Percentiles rank a stretch among this genome's conserved stretches.
These are phyloP conservation scores for Spathaspora sp. DNA, from an alignment of 805 yeast genomes.

Conservation along the genomic window DNA sequence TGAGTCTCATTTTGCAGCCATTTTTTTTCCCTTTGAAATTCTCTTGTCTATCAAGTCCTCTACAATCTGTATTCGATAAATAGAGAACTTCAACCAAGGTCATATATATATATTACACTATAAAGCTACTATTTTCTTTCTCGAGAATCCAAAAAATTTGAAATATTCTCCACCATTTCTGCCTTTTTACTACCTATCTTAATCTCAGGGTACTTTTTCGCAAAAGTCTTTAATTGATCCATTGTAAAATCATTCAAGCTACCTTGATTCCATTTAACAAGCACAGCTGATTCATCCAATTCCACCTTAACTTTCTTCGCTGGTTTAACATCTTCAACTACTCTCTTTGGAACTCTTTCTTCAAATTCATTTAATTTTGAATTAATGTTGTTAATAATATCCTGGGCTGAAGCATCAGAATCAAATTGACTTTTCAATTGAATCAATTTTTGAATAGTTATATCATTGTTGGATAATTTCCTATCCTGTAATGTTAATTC, in stretches of 20 bases:
- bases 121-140: background rate
- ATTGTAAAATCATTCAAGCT: conserved; percentile 34
- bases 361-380: conserved; percentile 9
- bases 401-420: conserved; percentile 5
- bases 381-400: conserved; percentile 10
- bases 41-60: background rate
- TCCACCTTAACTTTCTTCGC: background rate
- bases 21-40: no score
- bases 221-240: conserved; percentile 40
- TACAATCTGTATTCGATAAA: background rate
- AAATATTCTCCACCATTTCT: conserved; percentile 42
- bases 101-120: background rate
- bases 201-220: conserved; percentile 31
- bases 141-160: conserved; percentile 22
- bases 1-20: background rate
- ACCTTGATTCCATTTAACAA: conserved; percentile 40
- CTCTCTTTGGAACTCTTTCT: conserved; percentile 7
- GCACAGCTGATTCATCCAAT: conserved; percentile 32
- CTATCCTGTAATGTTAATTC: conserved; percentile 14
- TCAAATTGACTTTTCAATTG: conserved; percentile 8
- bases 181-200: conserved; percentile 36
- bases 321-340: conserved; percentile 1
- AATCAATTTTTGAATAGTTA: conserved; percentile 12
- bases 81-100: background rate
- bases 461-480: conserved; percentile 17